phyloP scores from a whole-genome alignment of 1,284 basidiomycete species.

The Ustilago bromivora region DNA sequence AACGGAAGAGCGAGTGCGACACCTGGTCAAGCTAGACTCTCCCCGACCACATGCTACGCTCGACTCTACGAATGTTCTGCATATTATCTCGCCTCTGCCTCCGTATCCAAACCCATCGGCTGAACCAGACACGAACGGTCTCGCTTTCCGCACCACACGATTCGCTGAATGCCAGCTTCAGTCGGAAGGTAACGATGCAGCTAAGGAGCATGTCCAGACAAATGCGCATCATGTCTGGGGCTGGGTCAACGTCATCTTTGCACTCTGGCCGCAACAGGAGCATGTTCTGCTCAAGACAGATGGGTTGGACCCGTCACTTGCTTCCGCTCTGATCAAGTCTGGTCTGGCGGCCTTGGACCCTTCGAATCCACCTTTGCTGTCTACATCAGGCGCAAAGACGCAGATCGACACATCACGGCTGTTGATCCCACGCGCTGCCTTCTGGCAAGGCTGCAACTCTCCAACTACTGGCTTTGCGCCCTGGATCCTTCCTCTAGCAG shows the following conservation, averaged over 20 bases:
- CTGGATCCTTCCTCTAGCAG: slow-evolving; percentile 39
- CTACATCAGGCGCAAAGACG: slow-evolving; percentile 16
- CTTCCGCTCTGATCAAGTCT: slow-evolving; percentile 21
- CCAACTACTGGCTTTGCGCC: slow-evolving; percentile 38
- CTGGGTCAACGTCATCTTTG: slow-evolving; percentile 45
- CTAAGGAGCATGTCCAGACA: not conserved
- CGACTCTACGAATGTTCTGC: slow-evolving; percentile 31
- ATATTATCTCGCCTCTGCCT: slow-evolving; percentile 37
- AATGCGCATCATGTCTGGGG: slow-evolving; percentile 42
- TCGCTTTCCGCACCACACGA: slow-evolving; percentile 43
- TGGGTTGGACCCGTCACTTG: slow-evolving; percentile 13
- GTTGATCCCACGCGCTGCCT: slow-evolving; percentile 55
- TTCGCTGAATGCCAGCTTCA: slow-evolving; percentile 30
- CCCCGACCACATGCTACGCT: slow-evolving; percentile 35
- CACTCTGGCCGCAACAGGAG: slow-evolving; percentile 62
- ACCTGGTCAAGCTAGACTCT: slow-evolving; percentile 28
- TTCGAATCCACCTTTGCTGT: slow-evolving; percentile 9
- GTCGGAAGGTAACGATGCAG: not conserved
- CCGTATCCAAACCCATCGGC: slow-evolving; percentile 48
- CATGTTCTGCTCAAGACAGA: slow-evolving; percentile 8
- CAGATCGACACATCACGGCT: slow-evolving; percentile 20
- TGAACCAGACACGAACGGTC: slow-evolving; percentile 63
- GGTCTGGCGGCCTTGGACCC: slow-evolving; percentile 52
- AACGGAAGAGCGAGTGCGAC: slow-evolving; percentile 14
- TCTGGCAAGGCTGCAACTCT: slow-evolving; percentile 60